Evolutionary conservation across 441 rosid genomes (phyloP).

Genomic region (Theobroma grandiflorum): DNA sequence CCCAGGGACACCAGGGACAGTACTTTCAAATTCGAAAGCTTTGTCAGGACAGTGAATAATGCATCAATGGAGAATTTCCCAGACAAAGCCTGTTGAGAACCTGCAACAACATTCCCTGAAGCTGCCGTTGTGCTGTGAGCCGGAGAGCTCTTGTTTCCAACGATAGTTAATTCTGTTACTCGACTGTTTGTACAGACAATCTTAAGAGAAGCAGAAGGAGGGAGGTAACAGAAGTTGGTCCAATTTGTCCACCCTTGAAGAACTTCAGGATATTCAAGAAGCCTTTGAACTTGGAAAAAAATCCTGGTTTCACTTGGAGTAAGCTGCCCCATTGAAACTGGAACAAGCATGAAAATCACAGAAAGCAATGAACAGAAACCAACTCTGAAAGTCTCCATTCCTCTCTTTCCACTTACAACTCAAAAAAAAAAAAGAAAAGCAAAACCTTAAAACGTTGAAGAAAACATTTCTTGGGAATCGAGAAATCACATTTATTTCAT

Average conservation of each 20-base stretch:
- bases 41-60: conserved; percentile 74
- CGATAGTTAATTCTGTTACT: conserved; percentile 63
- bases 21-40: conserved; percentile 63
- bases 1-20: conserved; percentile 80
- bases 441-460: neutral
- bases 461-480: conserved; percentile 3
- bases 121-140: conserved; percentile 26
- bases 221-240: conserved; percentile 79
- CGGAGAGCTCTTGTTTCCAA: conserved; percentile 67
- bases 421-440: neutral
- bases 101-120: conserved; percentile 30
- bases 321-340: conserved; percentile 58
- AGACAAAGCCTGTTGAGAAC: conserved; percentile 52
- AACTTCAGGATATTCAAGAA: conserved; percentile 70
- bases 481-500: conserved; percentile 8
- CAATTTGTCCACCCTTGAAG: conserved; percentile 81
- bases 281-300: conserved; percentile 67
- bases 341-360: conserved; percentile 38
- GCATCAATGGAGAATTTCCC: conserved; percentile 62
- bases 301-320: conserved; percentile 56
- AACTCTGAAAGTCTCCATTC: conserved; percentile 37
- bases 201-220: conserved; percentile 66
- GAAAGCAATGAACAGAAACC: conserved; percentile 33
- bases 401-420: neutral
- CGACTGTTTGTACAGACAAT: conserved; percentile 61